A percentile compares a stretch with the other conserved stretches of the same genome.
Conservation (phyloP, 2,329 filamentous ascomycete genomes). For the Pseudocercospora fuligena region DNA sequence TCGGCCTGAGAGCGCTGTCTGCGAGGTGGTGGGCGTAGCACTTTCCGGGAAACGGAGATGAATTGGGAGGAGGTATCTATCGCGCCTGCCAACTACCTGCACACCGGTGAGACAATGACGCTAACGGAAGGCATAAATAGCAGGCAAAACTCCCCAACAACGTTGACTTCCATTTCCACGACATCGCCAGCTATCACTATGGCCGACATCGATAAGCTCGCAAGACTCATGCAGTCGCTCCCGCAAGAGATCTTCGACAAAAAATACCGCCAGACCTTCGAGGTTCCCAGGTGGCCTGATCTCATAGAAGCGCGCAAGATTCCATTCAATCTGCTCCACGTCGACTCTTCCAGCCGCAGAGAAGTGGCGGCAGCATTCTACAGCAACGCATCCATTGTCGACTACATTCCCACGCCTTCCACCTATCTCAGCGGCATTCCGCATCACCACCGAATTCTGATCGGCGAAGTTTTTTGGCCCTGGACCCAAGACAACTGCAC, state of each 20-base stretch:
- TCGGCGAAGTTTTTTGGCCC: neutral
- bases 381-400: neutral
- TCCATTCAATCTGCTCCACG: neutral
- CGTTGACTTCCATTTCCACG: neutral
- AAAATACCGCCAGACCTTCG: neutral
- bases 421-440: neutral
- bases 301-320: neutral
- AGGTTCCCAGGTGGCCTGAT: neutral
- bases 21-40: neutral
- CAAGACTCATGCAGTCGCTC: neutral
- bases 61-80: too few relatives aligned
- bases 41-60: too few relatives aligned
- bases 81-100: neutral
- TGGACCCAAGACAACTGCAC: neutral
- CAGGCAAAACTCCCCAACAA: neutral
- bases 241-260: neutral
- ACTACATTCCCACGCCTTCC: neutral
- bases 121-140: neutral
- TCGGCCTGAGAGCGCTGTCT: too few relatives aligned
- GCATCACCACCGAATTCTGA: neutral
- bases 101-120: neutral
- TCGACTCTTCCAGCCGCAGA: neutral
- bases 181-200: neutral
- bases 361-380: neutral
- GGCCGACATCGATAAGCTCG: neutral